These are phyloP conservation scores for Rhizopus microsporus DNA, from an alignment of 371 early-diverging fungal species.

Conservation along the genomic window DNA sequence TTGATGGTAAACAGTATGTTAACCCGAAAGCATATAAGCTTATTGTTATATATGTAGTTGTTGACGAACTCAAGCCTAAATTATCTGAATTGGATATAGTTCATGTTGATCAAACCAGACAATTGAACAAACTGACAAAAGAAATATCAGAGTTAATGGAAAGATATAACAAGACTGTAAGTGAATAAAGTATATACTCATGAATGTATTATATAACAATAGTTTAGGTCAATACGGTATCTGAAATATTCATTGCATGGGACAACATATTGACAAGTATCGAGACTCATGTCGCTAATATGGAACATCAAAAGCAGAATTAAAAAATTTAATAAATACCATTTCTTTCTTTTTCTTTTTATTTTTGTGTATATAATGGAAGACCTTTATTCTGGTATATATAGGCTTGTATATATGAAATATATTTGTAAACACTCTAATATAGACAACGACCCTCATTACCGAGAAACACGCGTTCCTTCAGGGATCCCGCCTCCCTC, in stretches of 20 bases:
- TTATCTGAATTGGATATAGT: conserved; percentile 48
- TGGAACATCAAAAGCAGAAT: conserved; percentile 41
- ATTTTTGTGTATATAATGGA: neutral
- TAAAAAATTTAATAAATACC: too few species aligned
- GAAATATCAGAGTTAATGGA: conserved; percentile 51
- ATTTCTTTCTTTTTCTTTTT: neutral
- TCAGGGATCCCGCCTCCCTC: conserved; percentile 69
- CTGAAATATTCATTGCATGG: conserved; percentile 67
- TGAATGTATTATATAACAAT: neutral
- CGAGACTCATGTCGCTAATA: conserved; percentile 52
- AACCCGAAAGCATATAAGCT: neutral
- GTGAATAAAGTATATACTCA: neutral
- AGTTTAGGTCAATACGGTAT: conserved; percentile 58
- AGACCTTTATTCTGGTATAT: conserved; percentile 8
- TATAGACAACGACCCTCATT: conserved; percentile 62
- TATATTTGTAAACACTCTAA: neutral
- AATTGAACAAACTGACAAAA: conserved; percentile 44
- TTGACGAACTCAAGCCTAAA: conserved; percentile 50
- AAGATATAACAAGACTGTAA: conserved; percentile 56
- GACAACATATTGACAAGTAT: conserved; percentile 58
- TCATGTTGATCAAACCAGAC: conserved; percentile 51
- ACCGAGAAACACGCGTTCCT: conserved; percentile 52
- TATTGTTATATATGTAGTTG: conserved; percentile 23
- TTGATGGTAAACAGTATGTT: conserved; percentile 9
- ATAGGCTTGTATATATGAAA: neutral